Percentiles rank a stretch among this genome's conserved stretches.
Evolutionary conservation across 73 alveolate genomes (phyloP).

Genomic region (Tetrahymena thermophila): DNA sequence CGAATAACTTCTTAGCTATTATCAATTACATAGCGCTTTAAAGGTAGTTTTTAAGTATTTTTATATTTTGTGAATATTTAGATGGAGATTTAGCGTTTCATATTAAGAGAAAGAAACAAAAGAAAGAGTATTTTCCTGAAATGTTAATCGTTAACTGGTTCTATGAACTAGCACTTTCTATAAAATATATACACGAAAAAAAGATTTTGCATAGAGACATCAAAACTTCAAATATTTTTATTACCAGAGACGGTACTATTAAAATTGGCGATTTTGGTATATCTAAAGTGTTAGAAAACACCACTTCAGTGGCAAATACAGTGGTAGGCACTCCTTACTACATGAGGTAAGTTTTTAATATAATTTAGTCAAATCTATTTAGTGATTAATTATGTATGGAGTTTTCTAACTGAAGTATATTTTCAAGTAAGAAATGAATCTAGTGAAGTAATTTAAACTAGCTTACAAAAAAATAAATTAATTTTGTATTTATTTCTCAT

Average conservation of each 20-base stretch:
- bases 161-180: constrained; percentile 61
- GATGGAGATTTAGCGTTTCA: constrained; percentile 65
- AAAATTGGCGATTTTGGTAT: constrained; percentile 97
- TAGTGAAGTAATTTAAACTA: no score
- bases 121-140: constrained; percentile 61
- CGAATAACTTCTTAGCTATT: no score
- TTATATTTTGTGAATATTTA: neutral
- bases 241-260: constrained; percentile 88
- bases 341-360: constrained; percentile 34
- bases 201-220: constrained; percentile 93
- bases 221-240: constrained; percentile 85
- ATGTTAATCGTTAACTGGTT: constrained; percentile 74
- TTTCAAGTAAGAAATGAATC: no score
- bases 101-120: constrained; percentile 46
- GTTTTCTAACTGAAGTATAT: no score
- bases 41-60: neutral
- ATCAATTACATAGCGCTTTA: neutral
- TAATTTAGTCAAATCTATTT: neutral
- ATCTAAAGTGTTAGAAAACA: constrained; percentile 79
- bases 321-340: constrained; percentile 96
- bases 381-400: neutral
- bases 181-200: constrained; percentile 83
- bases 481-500: no score
- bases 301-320: constrained; percentile 81
- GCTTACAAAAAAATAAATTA: no score